Evolutionary conservation across 495 filamentous ascomycete species (phyloP), one percentile per base, ranked within the genome.

Genomic region (Pyronema omphalodes): DNA sequence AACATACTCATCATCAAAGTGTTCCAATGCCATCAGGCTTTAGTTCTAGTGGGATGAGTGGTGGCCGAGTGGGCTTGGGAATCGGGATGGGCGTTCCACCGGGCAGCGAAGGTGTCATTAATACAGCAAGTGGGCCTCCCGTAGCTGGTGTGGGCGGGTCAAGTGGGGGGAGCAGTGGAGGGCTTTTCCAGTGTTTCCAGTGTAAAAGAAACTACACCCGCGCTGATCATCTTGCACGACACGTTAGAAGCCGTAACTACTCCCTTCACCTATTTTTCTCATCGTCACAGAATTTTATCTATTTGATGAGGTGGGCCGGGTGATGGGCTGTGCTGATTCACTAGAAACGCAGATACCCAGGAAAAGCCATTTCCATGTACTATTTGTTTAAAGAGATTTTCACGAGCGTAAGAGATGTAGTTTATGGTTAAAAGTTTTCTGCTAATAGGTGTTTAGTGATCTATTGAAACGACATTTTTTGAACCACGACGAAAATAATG

Each of bases 161-260:
- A 14, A 19, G 11, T 9, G 18, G 44, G 14, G 44, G 44, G 3
- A 23, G 44, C 23, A 23, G 9, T 47, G 44, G 44, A 15, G 44
- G 44, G 12, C 60, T 70, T 18, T 77, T 75, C 58, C 74, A 77
- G 60, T 78, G 75, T 40, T 72, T 72, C 41, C 70, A 75, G 47
- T 78, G 75, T 55, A 67, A 72, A 49, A 71, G 71, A 34, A 67
- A 69, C 33, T 78, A 77, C 58, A 72, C 71, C 12, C 73, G 75
- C 19, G 72, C 74, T 1, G 75, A 78, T 55, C 75, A 78, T 61
- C 66, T 78, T 5, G 74, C 74, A 58, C 69, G 75, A 43, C 75
- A 78, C 61, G 73, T 78, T 15, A 69, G 74, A 44, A 73, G 73
- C n/a, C 75, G 65, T 67, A 57, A 29, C 59, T 61, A 1, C 9